phyloP scores from a whole-genome alignment of 2,329 filamentous ascomycete species.

The Gnomoniopsis smithogilvyi region DNA sequence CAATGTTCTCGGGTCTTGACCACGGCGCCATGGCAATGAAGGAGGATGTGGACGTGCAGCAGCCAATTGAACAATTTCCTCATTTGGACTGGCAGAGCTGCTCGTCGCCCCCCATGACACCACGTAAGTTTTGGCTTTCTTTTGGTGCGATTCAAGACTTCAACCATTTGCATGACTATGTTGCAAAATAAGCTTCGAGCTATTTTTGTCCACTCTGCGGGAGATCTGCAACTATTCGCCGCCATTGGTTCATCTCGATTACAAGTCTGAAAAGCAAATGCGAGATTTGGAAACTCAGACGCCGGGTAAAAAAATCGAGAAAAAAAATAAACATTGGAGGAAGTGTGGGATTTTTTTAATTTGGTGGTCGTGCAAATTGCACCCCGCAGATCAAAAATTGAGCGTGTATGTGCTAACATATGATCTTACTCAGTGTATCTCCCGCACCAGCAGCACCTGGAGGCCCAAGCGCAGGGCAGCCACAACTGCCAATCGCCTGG shows the following conservation, averaged over 20 bases:
- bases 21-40: slow-evolving; percentile 63
- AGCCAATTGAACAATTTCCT: slow-evolving; percentile 66
- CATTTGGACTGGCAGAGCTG: slow-evolving; percentile 73
- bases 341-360: not conserved
- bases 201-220: not conserved
- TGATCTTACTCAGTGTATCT: slow-evolving; percentile 42
- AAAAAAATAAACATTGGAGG: no score
- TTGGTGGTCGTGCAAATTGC: not conserved
- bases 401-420: slow-evolving; percentile 9
- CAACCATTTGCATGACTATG: not conserved
- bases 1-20: slow-evolving; percentile 71
- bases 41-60: slow-evolving; percentile 63
- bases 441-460: slow-evolving; percentile 11
- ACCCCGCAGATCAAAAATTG: not conserved
- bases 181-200: not conserved
- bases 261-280: not conserved
- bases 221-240: not conserved
- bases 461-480: slow-evolving; percentile 29
- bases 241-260: not conserved
- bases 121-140: slow-evolving; percentile 63
- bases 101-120: slow-evolving; percentile 82
- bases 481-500: slow-evolving; percentile 15
- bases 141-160: slow-evolving; percentile 11
- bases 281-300: not conserved
- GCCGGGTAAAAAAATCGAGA: not conserved